These are phyloP conservation scores for Lophiostoma macrostomum DNA, from an alignment of 495 filamentous ascomycete species.

Conservation along the genomic window DNA sequence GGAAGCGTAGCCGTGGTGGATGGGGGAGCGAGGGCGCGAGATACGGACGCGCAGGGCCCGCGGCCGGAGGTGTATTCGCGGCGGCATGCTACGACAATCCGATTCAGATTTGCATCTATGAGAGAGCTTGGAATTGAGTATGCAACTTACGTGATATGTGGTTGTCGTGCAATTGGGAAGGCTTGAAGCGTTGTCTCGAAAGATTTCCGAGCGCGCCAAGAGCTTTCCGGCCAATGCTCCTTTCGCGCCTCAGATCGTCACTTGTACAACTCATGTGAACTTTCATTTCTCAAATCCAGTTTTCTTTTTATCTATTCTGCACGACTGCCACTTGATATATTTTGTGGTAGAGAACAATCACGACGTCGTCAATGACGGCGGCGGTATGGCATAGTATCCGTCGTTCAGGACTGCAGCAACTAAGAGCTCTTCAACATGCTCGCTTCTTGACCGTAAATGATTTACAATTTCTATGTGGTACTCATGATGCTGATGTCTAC, in stretches of 20 bases:
- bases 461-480: not conserved
- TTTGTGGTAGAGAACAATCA: not conserved
- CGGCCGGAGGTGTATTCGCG: slow-evolving; percentile 42
- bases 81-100: slow-evolving; percentile 44
- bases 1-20: slow-evolving; percentile 49
- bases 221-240: not conserved
- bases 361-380: slow-evolving; percentile 18
- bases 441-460: slow-evolving; percentile 10
- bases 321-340: too few relatives aligned
- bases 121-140: not conserved
- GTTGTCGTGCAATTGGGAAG: slow-evolving; percentile 8
- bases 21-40: slow-evolving; percentile 18
- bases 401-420: slow-evolving; percentile 3
- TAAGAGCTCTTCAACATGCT: not conserved
- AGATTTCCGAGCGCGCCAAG: not conserved
- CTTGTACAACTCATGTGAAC: not conserved
- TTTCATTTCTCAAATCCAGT: not conserved
- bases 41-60: slow-evolving; percentile 16
- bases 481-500: slow-evolving; percentile 7
- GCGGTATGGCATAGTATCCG: slow-evolving; percentile 2
- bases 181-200: slow-evolving; percentile 2
- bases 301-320: not conserved
- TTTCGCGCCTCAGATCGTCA: not conserved
- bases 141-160: slow-evolving; percentile 14
- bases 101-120: not conserved